phyloP scores from a whole-genome alignment of 345 rosid genomes.

The Pistacia atlantica region DNA sequence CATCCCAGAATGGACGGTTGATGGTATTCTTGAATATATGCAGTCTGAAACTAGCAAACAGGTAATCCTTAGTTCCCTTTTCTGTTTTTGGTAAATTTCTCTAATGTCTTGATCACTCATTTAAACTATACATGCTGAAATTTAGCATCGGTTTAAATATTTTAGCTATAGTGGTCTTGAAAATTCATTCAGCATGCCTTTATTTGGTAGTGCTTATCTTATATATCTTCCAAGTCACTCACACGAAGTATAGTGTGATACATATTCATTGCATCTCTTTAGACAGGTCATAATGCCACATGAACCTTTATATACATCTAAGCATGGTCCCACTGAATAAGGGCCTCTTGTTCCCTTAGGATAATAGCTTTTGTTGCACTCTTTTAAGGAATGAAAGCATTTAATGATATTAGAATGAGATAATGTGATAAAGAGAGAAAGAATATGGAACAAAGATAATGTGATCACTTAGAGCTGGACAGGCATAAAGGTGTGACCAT shows the following conservation, averaged over 20 bases:
- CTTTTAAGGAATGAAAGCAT: not conserved
- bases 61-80: conserved; percentile 25
- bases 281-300: not conserved
- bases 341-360: not conserved
- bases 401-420: not conserved
- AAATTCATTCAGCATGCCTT: not conserved
- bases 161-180: not conserved
- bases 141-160: not conserved
- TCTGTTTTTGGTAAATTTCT: not conserved
- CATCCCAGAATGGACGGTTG: conserved; percentile 74
- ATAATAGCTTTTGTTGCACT: not conserved
- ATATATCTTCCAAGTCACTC: not conserved
- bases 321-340: not conserved
- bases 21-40: conserved; percentile 64
- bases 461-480: not conserved
- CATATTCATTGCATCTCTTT: not conserved
- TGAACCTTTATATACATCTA: not conserved
- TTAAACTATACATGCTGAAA: not conserved
- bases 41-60: conserved; percentile 54
- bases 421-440: not conserved
- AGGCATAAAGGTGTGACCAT: not conserved
- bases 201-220: not conserved
- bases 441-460: not conserved
- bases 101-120: not conserved
- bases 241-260: not conserved